Percentiles rank a stretch among this genome's conserved stretches.
Conservation (phyloP, 75 land plant genomes). For the Sequoiadendron giganteum region DNA sequence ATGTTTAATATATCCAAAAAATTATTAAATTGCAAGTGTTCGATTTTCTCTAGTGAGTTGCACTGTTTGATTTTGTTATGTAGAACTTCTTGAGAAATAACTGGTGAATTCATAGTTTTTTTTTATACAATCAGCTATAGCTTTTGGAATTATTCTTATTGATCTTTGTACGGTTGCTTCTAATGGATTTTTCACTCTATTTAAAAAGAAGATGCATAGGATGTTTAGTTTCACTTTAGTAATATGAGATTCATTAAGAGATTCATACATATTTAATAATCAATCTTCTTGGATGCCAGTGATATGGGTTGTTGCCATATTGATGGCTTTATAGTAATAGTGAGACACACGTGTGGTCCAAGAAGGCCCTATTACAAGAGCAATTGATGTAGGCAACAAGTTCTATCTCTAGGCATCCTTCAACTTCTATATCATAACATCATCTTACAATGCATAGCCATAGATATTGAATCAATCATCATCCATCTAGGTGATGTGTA, state of each 20-base stretch:
- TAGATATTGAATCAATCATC: too few species aligned
- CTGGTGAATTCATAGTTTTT: neutral
- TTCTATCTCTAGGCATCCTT: too few species aligned
- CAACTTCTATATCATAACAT: too few species aligned
- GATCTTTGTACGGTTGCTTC: neutral
- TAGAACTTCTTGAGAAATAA: neutral
- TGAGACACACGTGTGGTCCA: slow-evolving; percentile 91
- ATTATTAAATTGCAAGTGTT: neutral
- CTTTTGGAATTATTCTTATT: neutral
- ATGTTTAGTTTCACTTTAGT: neutral
- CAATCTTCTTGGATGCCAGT: slow-evolving; percentile 33
- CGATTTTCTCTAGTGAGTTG: neutral
- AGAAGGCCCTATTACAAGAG: slow-evolving; percentile 78
- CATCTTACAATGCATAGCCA: too few species aligned
- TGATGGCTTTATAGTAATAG: slow-evolving; percentile 97
- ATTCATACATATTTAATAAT: neutral
- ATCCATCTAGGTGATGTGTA: too few species aligned
- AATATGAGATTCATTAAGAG: neutral
- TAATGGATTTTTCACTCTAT: neutral
- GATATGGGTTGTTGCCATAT: slow-evolving; percentile 97
- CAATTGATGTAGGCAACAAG: slow-evolving; percentile 62
- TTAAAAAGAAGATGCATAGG: neutral
- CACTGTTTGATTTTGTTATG: neutral
- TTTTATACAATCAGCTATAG: neutral
- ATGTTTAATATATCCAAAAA: neutral